Evolutionary conservation across 179 eudicot genomes (phyloP).

Genomic region (Patellifolia procumbens): DNA sequence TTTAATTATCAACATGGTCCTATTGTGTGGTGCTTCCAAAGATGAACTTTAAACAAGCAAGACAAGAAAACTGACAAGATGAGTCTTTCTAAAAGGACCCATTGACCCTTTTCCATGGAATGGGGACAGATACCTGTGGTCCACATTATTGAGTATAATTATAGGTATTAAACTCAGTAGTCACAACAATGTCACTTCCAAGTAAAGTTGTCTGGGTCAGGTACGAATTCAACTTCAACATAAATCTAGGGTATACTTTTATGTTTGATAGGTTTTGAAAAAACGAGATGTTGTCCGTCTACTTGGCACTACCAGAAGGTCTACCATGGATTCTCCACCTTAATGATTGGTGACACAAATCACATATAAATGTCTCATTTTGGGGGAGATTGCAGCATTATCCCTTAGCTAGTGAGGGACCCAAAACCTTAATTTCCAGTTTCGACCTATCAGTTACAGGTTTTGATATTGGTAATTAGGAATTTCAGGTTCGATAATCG

Average conservation of each 20-base stretch:
- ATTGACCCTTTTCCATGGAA: not conserved
- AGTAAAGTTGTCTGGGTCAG: not conserved
- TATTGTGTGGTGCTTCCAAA: not conserved
- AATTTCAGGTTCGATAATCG: too few species aligned
- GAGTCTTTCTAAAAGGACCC: not conserved
- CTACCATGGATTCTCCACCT: not conserved
- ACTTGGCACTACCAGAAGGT: not conserved
- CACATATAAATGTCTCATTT: not conserved
- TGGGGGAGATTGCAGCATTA: not conserved
- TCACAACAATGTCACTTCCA: not conserved
- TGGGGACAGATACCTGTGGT: not conserved
- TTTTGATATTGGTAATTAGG: too few species aligned
- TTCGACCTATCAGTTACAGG: too few species aligned
- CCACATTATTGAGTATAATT: too few species aligned
- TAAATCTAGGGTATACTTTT: not conserved
- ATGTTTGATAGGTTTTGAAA: slow-evolving; percentile 4
- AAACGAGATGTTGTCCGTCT: not conserved
- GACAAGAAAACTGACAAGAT: not conserved
- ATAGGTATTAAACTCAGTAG: too few species aligned
- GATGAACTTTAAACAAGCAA: not conserved
- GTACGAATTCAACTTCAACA: not conserved
- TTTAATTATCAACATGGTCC: too few species aligned
- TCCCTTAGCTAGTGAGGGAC: not conserved
- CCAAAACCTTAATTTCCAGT: too few species aligned
- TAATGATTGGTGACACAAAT: not conserved